Evolutionary conservation across 805 yeast species (phyloP).

Genomic region (Wickerhamiella domercqiae): DNA sequence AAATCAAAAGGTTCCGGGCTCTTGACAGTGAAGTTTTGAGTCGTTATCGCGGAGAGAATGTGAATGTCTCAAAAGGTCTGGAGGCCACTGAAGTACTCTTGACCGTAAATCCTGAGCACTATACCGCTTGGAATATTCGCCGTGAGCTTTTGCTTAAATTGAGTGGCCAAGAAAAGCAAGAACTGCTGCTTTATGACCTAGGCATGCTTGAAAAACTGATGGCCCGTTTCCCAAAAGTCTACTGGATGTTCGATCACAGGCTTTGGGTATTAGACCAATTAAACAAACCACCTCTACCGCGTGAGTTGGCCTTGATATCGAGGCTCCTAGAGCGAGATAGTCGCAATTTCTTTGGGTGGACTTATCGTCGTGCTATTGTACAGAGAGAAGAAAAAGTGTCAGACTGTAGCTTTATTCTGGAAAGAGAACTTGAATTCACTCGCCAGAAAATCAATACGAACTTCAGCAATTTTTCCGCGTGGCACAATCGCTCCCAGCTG

Average conservation of each 20-base stretch:
- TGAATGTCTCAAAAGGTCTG: not conserved
- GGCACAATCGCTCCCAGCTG: conserved; percentile 76
- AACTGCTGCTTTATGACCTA: conserved; percentile 40
- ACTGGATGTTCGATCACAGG: conserved; percentile 95
- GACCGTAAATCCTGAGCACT: conserved; percentile 65
- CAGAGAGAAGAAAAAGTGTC: not conserved
- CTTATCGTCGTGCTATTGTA: conserved; percentile 52
- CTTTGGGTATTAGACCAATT: conserved; percentile 51
- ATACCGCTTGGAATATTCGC: conserved; percentile 81
- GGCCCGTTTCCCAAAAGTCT: conserved; percentile 65
- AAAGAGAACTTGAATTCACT: conserved; percentile 69
- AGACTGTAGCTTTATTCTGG: not conserved
- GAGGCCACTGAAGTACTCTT: conserved; percentile 40
- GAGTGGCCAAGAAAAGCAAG: conserved; percentile 11
- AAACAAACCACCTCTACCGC: conserved; percentile 40
- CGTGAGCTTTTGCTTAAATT: conserved; percentile 43
- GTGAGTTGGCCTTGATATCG: conserved; percentile 54
- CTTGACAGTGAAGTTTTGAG: conserved; percentile 28
- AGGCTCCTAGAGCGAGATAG: conserved; percentile 56
- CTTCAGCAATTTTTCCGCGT: conserved; percentile 87
- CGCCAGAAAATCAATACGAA: conserved; percentile 63
- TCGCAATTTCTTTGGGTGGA: conserved; percentile 93
- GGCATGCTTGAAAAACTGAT: conserved; percentile 42
- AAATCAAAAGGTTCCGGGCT: conserved; percentile 39
- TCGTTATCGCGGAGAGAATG: conserved; percentile 17